Percentiles rank a stretch among this genome's conserved stretches.
Conservation (phyloP, 1,284 basidiomycete genomes). For the Pseudozyma tsukubaensis region DNA sequence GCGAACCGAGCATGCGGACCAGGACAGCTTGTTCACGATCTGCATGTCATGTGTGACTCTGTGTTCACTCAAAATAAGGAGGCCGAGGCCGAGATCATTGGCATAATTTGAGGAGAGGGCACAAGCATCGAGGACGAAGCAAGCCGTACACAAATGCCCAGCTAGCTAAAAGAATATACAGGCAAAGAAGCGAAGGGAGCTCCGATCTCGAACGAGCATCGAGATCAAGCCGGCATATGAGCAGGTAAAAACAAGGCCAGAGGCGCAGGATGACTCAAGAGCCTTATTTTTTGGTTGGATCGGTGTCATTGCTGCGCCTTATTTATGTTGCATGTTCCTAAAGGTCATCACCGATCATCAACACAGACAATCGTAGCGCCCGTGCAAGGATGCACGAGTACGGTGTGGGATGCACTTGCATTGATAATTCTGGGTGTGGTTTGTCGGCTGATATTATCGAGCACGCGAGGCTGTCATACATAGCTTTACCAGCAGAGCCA, state of each 20-base stretch:
- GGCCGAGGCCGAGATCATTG: background rate
- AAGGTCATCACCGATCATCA: too few species aligned
- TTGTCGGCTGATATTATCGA: background rate
- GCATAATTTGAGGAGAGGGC: too few species aligned
- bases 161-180: background rate
- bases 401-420: too few species aligned
- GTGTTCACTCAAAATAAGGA: background rate
- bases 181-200: background rate
- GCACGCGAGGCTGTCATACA: background rate
- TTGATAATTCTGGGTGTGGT: background rate
- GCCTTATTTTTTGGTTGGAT: conserved; percentile 11
- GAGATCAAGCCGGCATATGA: background rate
- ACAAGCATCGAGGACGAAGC: too few species aligned
- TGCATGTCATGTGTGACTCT: too few species aligned
- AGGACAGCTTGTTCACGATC: too few species aligned
- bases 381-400: background rate
- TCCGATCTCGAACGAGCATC: conserved; percentile 8
- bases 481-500: too few species aligned
- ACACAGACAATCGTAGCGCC: too few species aligned
- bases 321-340: background rate
- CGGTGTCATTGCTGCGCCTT: conserved; percentile 3
- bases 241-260: background rate
- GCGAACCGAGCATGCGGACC: too few species aligned
- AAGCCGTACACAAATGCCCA: background rate
- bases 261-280: conserved; percentile 9